Evolutionary conservation across 73 alveolate species (phyloP), one percentile per base, ranked within the genome.

Genomic region (Paramecium tetraurelia): DNA sequence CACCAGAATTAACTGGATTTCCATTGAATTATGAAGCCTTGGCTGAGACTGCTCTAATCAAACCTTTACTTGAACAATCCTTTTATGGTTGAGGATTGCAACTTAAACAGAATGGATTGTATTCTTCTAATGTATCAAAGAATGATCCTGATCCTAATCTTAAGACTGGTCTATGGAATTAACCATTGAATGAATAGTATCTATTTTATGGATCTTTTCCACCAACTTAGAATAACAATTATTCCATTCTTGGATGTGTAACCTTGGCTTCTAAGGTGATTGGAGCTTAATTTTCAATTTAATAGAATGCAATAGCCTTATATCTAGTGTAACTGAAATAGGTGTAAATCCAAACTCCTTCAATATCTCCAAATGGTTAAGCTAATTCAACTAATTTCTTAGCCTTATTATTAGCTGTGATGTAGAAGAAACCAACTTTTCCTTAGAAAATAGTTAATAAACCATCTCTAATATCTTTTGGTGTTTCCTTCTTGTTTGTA

Each of bases 271-370:
- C 75, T 80, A 80, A 80, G 1, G 57, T 41, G 6, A 46, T 31
- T 43, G 90, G 90, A 5, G 70, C 57, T 43, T 27, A 41, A 14
- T 43, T 43, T 9, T 43, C 90, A 20, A 41, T 31, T 9, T 80
- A 46, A 46, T 31, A 31, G 53, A 44, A 80, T 27, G 90, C 90
- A 48, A 46, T 48, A 24, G 75, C 90, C 43, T 40, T 80, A 22
- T 22, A 80, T 24, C 57, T 46, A 44, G 90, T 48, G 24, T 80
- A 80, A 80, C 90, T 80, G 50, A 80, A 41, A 80, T 80, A 80
- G 0, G 90, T 80, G 29, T 80, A 80, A 4, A 41, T 80, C 90
- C 90, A 80, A 40, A 80, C 90, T 18, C 90, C 90, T 80, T 80
- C 90, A 48, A 80, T 80, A 21, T 80, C 90, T 48, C 57, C 72